A percentile compares a stretch with the other conserved stretches of the same genome.
phyloP scores from a whole-genome alignment of 129 eudicot species.

The Flaveria ramosissima region DNA sequence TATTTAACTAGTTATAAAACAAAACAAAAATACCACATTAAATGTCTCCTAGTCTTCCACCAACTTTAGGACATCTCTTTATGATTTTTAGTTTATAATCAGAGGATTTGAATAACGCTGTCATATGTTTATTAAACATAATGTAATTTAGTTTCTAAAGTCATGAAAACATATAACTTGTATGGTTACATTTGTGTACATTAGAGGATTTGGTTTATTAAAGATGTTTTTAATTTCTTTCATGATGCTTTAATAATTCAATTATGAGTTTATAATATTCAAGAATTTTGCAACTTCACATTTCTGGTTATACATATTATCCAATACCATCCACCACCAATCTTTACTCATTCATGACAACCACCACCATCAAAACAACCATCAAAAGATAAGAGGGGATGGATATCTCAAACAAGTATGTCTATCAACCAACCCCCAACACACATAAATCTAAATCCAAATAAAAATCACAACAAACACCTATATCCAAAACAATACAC shows the following conservation, averaged over 20 bases:
- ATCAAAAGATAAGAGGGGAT: not conserved
- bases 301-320: not conserved
- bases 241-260: not conserved
- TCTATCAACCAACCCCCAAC: not conserved
- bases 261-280: not conserved
- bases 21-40: too few species aligned
- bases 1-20: too few species aligned
- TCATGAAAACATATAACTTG: too few species aligned
- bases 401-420: not conserved
- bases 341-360: slow-evolving; percentile 6
- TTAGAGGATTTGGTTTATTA: too few species aligned
- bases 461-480: not conserved
- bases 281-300: too few species aligned
- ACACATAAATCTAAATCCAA: not conserved
- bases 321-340: slow-evolving; percentile 13
- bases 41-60: too few species aligned
- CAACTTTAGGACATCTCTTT: too few species aligned
- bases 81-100: too few species aligned
- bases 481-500: not conserved
- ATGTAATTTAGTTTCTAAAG: too few species aligned
- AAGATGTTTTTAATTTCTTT: not conserved
- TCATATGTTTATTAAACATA: too few species aligned
- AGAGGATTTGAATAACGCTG: too few species aligned
- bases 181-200: not conserved
- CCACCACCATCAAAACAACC: not conserved